Base-by-base conservation (phyloP, 1,284 basidiomycete species). In the Sporisorium sorghi region DNA sequence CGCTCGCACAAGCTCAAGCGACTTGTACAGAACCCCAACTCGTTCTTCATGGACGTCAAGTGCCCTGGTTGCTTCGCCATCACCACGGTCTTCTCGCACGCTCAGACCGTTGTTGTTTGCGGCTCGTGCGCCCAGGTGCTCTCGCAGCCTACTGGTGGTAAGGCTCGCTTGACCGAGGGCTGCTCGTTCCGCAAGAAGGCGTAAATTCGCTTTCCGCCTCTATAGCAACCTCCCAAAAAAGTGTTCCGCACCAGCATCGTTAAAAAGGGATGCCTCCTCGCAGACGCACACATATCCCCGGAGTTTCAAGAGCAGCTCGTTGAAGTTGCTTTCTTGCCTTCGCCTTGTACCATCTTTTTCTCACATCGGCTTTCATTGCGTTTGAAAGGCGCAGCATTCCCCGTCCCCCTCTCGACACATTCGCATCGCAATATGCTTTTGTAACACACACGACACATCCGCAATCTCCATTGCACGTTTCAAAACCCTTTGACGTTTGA, bases 31-130 rank as follows among this genome's bases (percentile, higher is more conserved):
- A 92, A 91, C 74, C 83, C 84, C 66, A 83, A 84, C 80, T 82
- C 80, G 53, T 98, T 95, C 88, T 99, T 98, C 88, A 99, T 99
- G 97, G 97, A 99, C 86, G 95, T 99, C 85, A 99, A 99, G 88
- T 99, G 96, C 89, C 92, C 96, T 64, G 93, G 93, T 75, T 96
- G 93, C 89, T 94, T 96, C 86, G 90, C 91, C 83, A 95, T 96
- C 86, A 94, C 93, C 77, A 94, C 93, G 73, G 93, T 96, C 81
- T 96, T 96, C 89, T 94, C 93, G 76, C 93, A 96, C 86, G 93
- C 93, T 43, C 93, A 94, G 86, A 93, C 92, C 68, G 94, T 96
- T 57, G 94, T 96, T 49, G 87, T 93, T 76, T 99, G 96, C 87
- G 90, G 90, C 76, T 92, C 93, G 58, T 99, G 96, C 89, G 90